Conservation (phyloP, 2,329 filamentous ascomycete genomes). For the Sporothrix pallida region DNA sequence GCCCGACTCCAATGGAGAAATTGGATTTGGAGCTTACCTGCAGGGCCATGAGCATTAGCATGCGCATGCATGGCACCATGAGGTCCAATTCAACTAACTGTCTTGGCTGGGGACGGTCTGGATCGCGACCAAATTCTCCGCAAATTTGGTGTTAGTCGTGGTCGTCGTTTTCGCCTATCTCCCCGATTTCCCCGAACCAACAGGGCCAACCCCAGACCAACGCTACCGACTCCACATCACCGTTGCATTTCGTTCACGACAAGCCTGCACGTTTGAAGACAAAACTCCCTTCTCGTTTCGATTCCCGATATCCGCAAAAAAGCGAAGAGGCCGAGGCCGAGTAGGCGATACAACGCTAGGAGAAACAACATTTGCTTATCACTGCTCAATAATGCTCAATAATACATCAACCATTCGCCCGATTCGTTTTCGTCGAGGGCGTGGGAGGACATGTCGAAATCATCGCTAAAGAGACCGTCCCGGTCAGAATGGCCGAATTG, state of each 20-base stretch:
- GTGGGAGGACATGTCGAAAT: not conserved
- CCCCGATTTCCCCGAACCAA: slow-evolving; percentile 2
- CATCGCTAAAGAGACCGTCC: not conserved
- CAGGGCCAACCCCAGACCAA: not conserved
- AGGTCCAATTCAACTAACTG: not conserved
- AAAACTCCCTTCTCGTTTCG: too few species aligned
- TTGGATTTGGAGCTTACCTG: not conserved
- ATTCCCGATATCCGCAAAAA: not conserved
- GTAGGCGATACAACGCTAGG: not conserved
- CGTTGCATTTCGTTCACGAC: too few species aligned
- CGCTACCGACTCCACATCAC: not conserved
- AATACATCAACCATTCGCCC: slow-evolving; percentile 27
- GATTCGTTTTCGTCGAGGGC: slow-evolving; percentile 18
- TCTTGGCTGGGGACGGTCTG: not conserved
- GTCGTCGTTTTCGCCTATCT: not conserved
- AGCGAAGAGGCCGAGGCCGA: slow-evolving; percentile 2
- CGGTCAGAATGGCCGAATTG: not conserved
- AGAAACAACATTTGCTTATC: not conserved
- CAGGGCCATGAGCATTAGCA: too few species aligned
- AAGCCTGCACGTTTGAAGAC: too few species aligned
- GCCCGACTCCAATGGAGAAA: not conserved
- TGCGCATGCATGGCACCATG: too few species aligned
- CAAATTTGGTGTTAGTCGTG: not conserved
- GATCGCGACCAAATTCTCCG: not conserved
- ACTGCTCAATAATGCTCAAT: not conserved